Evolutionary conservation across 768 basidiomycete species (phyloP), one percentile per base, ranked within the genome.

Genomic region (Amanita subjunquillea): DNA sequence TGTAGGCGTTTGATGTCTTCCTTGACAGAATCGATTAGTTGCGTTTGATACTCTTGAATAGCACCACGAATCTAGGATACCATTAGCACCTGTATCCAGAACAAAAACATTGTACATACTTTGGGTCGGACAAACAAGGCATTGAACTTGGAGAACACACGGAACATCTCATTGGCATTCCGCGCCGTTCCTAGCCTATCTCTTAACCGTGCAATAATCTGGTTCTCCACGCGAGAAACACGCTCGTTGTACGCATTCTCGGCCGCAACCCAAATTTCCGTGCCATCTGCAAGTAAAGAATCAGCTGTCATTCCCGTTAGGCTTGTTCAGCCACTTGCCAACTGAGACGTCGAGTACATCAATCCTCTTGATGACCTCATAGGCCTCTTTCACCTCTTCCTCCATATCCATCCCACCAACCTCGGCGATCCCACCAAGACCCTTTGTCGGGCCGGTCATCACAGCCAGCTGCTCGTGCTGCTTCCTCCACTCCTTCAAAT

Each of bases 151-250:
- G 91, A 94, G 68, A 99, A 98, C 42, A 98, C 95, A 48, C 95
- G 79, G 71, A 99, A 98, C 96, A 98, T 99, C 70, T 98, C 96
- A 65, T 96, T 95, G 13, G 96, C 95, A 65, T 97, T 99, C 30
- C 93, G 74, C 22, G 96, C 96, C 13, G 92, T 95, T 12, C 92
- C 96, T 9, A 98, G 75, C 54, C 91, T 77, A 67, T 97, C 95
- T 23, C 95, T 78, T 44, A 99, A 67, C 32, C 91, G 77, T 13
- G 95, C 87, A 65, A 98, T 98, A 63, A 98, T 98, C 66, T 97
- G 95, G 69, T 97, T 97, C 72, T 99, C 96, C 17, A 99, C 95
- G 10, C 95, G 77, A 2, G 96, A 87, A 23, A 98, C 94, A 20
- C 94, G 85, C 67, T 98, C 95, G 60, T 97, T 98, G 66, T 99